Evolutionary conservation across 1,284 basidiomycete species (phyloP).

Genomic region (Trichosporon inkin): DNA sequence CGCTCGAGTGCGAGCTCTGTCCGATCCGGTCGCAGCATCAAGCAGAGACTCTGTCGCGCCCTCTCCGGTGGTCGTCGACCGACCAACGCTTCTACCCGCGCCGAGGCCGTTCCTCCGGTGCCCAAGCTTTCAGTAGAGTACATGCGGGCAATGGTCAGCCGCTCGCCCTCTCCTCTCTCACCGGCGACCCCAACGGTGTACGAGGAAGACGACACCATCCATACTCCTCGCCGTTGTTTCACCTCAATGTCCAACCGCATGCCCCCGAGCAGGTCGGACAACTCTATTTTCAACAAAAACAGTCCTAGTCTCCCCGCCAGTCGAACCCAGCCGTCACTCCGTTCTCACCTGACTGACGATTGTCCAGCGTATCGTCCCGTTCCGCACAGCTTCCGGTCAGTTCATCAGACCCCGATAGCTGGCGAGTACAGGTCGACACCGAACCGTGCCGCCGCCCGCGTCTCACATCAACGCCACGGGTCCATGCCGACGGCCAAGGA

Average conservation of each 20-base stretch:
- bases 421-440: not conserved
- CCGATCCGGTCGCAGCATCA: not conserved
- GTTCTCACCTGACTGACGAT: not conserved
- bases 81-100: not conserved
- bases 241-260: not conserved
- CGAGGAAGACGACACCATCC: not conserved
- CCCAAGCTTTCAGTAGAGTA: not conserved
- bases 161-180: constrained; percentile 1
- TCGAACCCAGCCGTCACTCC: not conserved
- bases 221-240: not conserved
- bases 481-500: constrained; percentile 6
- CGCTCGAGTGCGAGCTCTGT: not conserved
- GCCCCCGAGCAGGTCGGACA: not conserved
- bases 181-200: not conserved
- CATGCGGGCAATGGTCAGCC: not conserved
- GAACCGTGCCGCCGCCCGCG: not conserved
- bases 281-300: not conserved
- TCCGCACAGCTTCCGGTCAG: not conserved
- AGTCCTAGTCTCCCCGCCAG: not conserved
- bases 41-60: not conserved
- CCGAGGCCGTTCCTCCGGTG: not conserved
- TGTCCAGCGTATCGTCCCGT: not conserved
- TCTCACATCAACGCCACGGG: not conserved
- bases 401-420: not conserved
- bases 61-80: not conserved